Evolutionary conservation across 352 stramenopile genomes (phyloP).

Genomic region (Phytophthora crassamura): DNA sequence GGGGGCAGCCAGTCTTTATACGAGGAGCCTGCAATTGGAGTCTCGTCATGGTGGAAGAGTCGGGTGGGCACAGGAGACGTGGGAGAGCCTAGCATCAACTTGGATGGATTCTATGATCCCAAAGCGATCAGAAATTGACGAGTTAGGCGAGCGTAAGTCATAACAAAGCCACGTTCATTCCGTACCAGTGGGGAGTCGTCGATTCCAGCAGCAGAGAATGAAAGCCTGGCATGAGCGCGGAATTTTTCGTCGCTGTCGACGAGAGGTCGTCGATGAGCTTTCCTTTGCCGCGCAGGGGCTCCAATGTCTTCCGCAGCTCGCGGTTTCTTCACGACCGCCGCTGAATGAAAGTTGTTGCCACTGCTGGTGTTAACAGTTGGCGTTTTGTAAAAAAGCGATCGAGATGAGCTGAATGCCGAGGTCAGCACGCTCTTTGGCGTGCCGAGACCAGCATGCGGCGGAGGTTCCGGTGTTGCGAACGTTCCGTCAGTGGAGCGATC

Average conservation of each 20-base stretch:
- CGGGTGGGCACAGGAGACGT: slow-evolving; percentile 26
- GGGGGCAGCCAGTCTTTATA: slow-evolving; percentile 11
- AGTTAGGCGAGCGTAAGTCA: slow-evolving; percentile 10
- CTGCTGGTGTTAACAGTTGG: slow-evolving; percentile 35
- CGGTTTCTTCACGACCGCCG: slow-evolving; percentile 63
- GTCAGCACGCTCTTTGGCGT: slow-evolving; percentile 29
- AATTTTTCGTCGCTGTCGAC: slow-evolving; percentile 65
- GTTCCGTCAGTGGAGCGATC: slow-evolving; percentile 29
- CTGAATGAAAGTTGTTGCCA: slow-evolving; percentile 22
- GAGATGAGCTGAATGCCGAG: slow-evolving; percentile 7
- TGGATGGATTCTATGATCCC: slow-evolving; percentile 26
- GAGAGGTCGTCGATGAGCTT: slow-evolving; percentile 56
- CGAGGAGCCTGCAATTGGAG: slow-evolving; percentile 11
- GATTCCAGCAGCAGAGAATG: slow-evolving; percentile 62
- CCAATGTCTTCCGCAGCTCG: slow-evolving; percentile 44
- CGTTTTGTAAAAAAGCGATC: slow-evolving; percentile 44
- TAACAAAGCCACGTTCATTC: neutral
- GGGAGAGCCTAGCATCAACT: slow-evolving; percentile 25
- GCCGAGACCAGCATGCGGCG: slow-evolving; percentile 29
- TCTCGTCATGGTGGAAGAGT: slow-evolving; percentile 30
- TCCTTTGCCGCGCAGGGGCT: slow-evolving; percentile 52
- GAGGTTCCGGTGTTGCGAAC: slow-evolving; percentile 43
- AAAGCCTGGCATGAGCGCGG: slow-evolving; percentile 55
- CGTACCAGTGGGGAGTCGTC: slow-evolving; percentile 67
- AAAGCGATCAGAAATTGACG: slow-evolving; percentile 4